phyloP scores from a whole-genome alignment of 345 rosid species.

The Melaleuca alternifolia region DNA sequence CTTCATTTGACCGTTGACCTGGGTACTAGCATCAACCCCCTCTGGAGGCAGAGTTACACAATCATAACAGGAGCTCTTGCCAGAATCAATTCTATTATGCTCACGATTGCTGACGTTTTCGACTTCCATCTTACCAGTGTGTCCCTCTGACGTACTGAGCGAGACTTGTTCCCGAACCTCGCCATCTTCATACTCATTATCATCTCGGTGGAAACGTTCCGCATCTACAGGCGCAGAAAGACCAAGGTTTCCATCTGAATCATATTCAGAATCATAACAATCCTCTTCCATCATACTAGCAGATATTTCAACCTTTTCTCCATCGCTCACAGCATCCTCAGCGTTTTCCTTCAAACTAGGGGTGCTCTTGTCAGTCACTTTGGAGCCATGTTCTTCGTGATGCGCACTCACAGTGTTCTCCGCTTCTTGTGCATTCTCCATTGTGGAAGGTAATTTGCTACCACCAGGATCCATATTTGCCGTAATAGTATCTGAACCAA shows the following conservation, averaged over 20 bases:
- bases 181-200: constrained; percentile 49
- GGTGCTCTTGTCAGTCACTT: constrained; percentile 6
- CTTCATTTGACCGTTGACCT: constrained; percentile 18
- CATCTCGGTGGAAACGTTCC: constrained; percentile 22
- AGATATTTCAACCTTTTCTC: constrained; percentile 47
- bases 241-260: constrained; percentile 35
- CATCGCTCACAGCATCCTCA: constrained; percentile 34
- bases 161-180: constrained; percentile 42
- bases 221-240: constrained; percentile 20
- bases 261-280: constrained; percentile 29
- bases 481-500: constrained; percentile 8
- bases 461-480: constrained; percentile 10
- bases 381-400: constrained; percentile 7
- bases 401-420: constrained; percentile 11
- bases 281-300: constrained; percentile 27
- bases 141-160: constrained; percentile 9
- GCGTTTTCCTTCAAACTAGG: constrained; percentile 22
- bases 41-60: constrained; percentile 15
- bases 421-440: not conserved
- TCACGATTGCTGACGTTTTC: constrained; percentile 2
- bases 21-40: constrained; percentile 11
- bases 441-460: not conserved
- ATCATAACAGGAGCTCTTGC: constrained; percentile 3
- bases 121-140: constrained; percentile 6
- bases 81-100: constrained; percentile 6